Conservation (phyloP, 768 basidiomycete genomes). For the Dacryopinax primogenitus region DNA sequence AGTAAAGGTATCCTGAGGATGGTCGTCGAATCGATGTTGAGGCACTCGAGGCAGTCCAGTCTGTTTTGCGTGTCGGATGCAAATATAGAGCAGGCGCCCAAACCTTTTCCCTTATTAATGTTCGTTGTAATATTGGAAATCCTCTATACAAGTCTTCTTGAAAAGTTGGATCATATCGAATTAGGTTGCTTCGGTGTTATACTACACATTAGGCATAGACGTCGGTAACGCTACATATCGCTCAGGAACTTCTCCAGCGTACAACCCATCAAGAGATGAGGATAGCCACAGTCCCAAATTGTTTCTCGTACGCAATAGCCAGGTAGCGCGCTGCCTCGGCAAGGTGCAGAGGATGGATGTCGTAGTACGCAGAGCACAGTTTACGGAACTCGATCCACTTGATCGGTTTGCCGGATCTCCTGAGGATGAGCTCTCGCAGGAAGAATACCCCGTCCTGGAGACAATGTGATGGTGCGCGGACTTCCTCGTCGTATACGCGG, state of each 20-base stretch:
- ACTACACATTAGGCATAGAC: not conserved
- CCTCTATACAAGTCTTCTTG: too few relatives aligned
- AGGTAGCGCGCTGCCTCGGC: conserved; percentile 1
- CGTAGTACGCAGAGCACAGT: not conserved
- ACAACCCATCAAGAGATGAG: not conserved
- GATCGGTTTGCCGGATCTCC: not conserved
- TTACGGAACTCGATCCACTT: conserved; percentile 2
- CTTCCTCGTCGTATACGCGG: conserved; percentile 2
- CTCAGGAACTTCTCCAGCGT: not conserved
- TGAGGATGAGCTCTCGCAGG: not conserved
- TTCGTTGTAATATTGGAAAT: too few relatives aligned
- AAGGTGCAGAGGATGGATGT: not conserved
- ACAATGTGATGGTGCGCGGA: not conserved
- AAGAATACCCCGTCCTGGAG: not conserved
- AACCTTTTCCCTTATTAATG: not conserved
- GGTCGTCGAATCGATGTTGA: not conserved
- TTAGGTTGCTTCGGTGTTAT: not conserved
- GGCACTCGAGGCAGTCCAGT: not conserved
- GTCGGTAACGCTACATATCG: not conserved
- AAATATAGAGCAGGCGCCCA: not conserved
- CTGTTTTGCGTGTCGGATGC: not conserved
- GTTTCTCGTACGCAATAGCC: not conserved
- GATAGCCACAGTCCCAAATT: not conserved
- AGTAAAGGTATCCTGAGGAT: not conserved
- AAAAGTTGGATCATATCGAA: too few relatives aligned